Evolutionary conservation across 2,329 filamentous ascomycete species (phyloP).

Genomic region (Aspergillus phoenicis): DNA sequence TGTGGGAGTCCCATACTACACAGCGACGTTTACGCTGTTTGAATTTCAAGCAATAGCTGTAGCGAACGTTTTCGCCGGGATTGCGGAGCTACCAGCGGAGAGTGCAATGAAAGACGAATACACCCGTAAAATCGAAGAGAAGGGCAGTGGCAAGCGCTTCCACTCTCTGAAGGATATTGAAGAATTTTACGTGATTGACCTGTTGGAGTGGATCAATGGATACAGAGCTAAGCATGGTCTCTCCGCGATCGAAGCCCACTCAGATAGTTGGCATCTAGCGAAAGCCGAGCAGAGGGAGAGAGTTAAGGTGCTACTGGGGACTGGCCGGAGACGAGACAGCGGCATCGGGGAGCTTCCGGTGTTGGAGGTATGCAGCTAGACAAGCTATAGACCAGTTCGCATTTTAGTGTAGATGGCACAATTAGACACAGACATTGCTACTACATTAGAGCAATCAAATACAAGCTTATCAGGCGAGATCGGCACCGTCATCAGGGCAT

Average conservation of each 20-base stretch:
- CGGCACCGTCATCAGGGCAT: background rate
- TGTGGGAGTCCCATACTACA: slow-evolving; percentile 66
- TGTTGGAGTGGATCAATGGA: slow-evolving; percentile 42
- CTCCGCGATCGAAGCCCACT: slow-evolving; percentile 34
- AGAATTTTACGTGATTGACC: slow-evolving; percentile 35
- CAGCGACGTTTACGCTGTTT: slow-evolving; percentile 69
- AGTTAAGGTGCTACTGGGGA: slow-evolving; percentile 21
- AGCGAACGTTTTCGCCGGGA: slow-evolving; percentile 59
- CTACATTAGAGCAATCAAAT: background rate
- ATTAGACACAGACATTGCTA: background rate
- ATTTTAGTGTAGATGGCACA: slow-evolving; percentile 5
- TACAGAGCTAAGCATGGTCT: slow-evolving; percentile 23
- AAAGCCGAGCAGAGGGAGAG: slow-evolving; percentile 30
- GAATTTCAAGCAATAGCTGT: slow-evolving; percentile 69
- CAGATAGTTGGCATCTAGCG: slow-evolving; percentile 31
- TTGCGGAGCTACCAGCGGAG: slow-evolving; percentile 50
- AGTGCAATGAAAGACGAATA: slow-evolving; percentile 44
- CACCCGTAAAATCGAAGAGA: slow-evolving; percentile 22
- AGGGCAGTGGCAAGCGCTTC: slow-evolving; percentile 39
- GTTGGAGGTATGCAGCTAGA: slow-evolving; percentile 9
- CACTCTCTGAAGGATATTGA: slow-evolving; percentile 42
- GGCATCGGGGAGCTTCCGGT: slow-evolving; percentile 17
- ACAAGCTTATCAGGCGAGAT: background rate
- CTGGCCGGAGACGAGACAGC: slow-evolving; percentile 13
- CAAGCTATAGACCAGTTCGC: background rate